Evolutionary conservation across 75 land plant genomes (phyloP).

Genomic region (Azolla pinnata): DNA sequence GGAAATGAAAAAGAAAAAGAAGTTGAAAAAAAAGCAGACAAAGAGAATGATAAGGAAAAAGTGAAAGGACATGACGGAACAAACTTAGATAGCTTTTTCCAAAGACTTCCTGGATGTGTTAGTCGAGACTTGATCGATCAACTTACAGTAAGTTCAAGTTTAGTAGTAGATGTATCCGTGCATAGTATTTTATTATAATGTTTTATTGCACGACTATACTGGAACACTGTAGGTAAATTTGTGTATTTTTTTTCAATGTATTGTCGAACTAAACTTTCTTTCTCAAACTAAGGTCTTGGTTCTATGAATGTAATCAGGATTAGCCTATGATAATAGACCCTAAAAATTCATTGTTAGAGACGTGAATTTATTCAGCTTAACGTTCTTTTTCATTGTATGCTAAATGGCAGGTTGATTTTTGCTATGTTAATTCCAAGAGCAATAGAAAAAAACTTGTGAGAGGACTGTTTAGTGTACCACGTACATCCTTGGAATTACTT

Average conservation of each 20-base stretch:
- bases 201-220: too few relatives aligned
- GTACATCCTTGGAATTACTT: slow-evolving; percentile 84
- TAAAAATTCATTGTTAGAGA: too few relatives aligned
- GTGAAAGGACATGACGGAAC: slow-evolving; percentile 74
- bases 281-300: too few relatives aligned
- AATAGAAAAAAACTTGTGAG: slow-evolving; percentile 86
- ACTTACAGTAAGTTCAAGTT: slow-evolving; percentile 52
- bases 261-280: too few relatives aligned
- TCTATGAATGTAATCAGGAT: too few relatives aligned
- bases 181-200: too few relatives aligned
- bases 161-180: too few relatives aligned
- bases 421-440: slow-evolving; percentile 90
- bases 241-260: too few relatives aligned
- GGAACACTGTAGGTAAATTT: too few relatives aligned
- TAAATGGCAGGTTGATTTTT: slow-evolving; percentile 99
- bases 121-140: slow-evolving; percentile 99
- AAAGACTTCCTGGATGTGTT: slow-evolving; percentile 88
- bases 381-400: too few relatives aligned
- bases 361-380: too few relatives aligned
- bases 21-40: slow-evolving; percentile 44
- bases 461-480: slow-evolving; percentile 84
- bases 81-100: slow-evolving; percentile 74
- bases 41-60: slow-evolving; percentile 73
- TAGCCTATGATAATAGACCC: too few relatives aligned
- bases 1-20: slow-evolving; percentile 69